These are phyloP conservation scores for Bolboschoenoplectus hybrid DNA, from an alignment of 202 grass and related monocot genomes.

Conservation along the genomic window DNA sequence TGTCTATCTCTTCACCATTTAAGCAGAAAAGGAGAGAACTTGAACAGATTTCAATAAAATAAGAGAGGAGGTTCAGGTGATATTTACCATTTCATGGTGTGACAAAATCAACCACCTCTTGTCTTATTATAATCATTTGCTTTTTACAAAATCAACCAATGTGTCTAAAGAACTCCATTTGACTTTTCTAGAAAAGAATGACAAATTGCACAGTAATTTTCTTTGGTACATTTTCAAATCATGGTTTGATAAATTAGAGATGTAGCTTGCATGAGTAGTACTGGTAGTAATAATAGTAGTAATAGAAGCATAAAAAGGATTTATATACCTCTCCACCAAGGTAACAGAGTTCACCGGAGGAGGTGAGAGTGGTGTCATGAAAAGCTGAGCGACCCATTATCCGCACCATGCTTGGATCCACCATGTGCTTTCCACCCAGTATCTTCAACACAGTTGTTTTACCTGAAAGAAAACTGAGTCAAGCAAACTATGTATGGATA, in stretches of 20 bases:
- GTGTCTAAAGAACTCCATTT: not conserved
- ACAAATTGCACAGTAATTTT: not conserved
- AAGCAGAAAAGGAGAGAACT: not conserved
- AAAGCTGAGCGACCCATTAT: conserved; percentile 84
- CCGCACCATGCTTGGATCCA: conserved; percentile 92
- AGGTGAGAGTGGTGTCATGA: conserved; percentile 85
- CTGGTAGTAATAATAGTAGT: not conserved
- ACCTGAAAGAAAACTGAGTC: conserved; percentile 48
- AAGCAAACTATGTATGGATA: conserved; percentile 2
- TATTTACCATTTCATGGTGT: not conserved
- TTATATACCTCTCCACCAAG: conserved; percentile 78
- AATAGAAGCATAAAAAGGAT: not conserved
- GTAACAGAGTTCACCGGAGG: conserved; percentile 89
- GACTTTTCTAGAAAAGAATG: not conserved
- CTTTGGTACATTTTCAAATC: conserved; percentile 10
- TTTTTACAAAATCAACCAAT: not conserved
- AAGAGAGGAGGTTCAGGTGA: not conserved
- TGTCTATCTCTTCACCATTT: not conserved
- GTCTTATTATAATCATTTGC: not conserved
- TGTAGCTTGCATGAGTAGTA: not conserved
- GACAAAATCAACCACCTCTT: not conserved
- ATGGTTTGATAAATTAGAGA: not conserved
- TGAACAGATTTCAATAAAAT: not conserved
- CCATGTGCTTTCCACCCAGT: conserved; percentile 98
- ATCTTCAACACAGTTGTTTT: conserved; percentile 98